These are phyloP conservation scores for Hericium erinaceus DNA, from an alignment of 768 basidiomycete species.

Conservation along the genomic window DNA sequence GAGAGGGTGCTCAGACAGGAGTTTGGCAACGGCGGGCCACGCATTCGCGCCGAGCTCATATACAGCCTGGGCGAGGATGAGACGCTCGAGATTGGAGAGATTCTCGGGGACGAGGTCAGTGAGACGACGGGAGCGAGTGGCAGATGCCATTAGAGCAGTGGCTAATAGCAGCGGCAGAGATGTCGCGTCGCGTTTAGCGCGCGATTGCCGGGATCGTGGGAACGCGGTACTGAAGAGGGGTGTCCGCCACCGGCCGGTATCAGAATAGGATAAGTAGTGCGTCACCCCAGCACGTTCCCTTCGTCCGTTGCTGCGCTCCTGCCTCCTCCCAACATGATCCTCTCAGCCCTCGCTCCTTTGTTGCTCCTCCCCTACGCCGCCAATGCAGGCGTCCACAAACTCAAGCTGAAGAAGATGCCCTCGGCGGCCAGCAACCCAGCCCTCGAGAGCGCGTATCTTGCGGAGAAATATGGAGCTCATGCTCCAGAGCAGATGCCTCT, in stretches of 20 bases:
- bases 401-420: slow-evolving; percentile 85
- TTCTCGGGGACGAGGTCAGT: no score
- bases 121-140: slow-evolving; percentile 15
- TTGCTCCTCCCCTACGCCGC: slow-evolving; percentile 38
- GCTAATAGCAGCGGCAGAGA: slow-evolving; percentile 5
- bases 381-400: slow-evolving; percentile 60
- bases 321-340: slow-evolving; percentile 29
- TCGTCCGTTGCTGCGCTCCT: background rate
- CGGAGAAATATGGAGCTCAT: slow-evolving; percentile 82
- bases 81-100: slow-evolving; percentile 41
- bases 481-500: slow-evolving; percentile 48
- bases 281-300: background rate
- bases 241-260: no score
- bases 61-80: slow-evolving; percentile 80
- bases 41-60: slow-evolving; percentile 67
- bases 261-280: background rate
- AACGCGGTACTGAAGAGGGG: no score
- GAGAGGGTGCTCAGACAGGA: slow-evolving; percentile 66
- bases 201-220: background rate
- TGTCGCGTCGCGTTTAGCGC: slow-evolving; percentile 7
- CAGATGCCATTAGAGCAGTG: slow-evolving; percentile 8
- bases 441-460: slow-evolving; percentile 75
- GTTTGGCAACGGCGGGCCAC: slow-evolving; percentile 58
- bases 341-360: slow-evolving; percentile 32
- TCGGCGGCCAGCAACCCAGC: slow-evolving; percentile 49